Evolutionary conservation across 371 early-diverging fungal genomes (phyloP).

Genomic region (Sporodiniella umbellata): DNA sequence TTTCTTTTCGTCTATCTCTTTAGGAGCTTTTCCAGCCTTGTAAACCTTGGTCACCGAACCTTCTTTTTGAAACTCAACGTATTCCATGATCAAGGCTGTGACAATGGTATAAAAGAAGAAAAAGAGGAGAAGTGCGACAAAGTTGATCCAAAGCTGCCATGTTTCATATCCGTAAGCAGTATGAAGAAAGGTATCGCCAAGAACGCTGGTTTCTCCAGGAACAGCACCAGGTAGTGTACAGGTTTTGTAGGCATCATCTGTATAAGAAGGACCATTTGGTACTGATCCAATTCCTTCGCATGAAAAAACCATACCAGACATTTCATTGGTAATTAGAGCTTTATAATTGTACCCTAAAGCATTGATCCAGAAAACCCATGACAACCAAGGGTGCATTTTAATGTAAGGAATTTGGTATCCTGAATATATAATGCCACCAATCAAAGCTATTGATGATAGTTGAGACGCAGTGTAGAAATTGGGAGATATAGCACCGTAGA

Average conservation of each 20-base stretch:
- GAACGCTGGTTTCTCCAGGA: conserved; percentile 43
- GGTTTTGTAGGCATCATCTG: conserved; percentile 40
- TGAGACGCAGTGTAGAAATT: conserved; percentile 59
- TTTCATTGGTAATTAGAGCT: conserved; percentile 70
- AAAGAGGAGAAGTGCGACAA: conserved; percentile 55
- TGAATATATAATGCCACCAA: conserved; percentile 58
- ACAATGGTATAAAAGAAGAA: conserved; percentile 49
- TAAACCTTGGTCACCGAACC: conserved; percentile 58
- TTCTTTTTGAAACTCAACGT: conserved; percentile 46
- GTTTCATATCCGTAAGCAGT: conserved; percentile 32
- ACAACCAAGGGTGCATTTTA: no score
- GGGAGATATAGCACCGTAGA: conserved; percentile 54
- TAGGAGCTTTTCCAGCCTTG: conserved; percentile 40
- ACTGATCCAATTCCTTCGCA: conserved; percentile 38
- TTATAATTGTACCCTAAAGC: no score
- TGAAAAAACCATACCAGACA: conserved; percentile 36
- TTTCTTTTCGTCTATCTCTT: conserved; percentile 19
- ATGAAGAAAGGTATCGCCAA: conserved; percentile 51
- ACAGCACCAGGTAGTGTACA: conserved; percentile 50
- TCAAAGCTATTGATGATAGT: conserved; percentile 48
- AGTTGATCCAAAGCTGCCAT: conserved; percentile 55
- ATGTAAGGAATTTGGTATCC: no score
- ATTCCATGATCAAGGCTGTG: conserved; percentile 55
- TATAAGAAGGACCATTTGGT: conserved; percentile 45
- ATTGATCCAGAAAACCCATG: no score